Evolutionary conservation across 2,329 filamentous ascomycete genomes (phyloP).

Genomic region (Tricladium varicosporioides): DNA sequence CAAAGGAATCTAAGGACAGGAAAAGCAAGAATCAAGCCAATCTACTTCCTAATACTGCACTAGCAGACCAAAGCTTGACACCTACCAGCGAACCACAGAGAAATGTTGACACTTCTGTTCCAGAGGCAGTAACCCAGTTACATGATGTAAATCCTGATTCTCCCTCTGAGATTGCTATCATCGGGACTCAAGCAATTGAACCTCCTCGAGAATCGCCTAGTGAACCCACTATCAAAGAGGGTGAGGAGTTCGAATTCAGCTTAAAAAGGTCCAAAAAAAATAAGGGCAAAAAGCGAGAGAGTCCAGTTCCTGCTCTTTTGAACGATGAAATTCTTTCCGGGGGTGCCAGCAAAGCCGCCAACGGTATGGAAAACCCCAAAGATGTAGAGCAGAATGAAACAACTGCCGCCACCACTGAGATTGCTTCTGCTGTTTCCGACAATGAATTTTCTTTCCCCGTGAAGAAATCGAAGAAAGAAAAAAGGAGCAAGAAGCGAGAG

Average conservation of each 20-base stretch:
- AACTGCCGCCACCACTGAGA: background rate
- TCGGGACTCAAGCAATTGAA: background rate
- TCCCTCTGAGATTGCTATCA: no score
- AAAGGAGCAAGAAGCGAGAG: slow-evolving; percentile 33
- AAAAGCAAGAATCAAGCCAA: background rate
- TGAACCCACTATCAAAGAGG: background rate
- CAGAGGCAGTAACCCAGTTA: background rate
- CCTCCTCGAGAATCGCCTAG: background rate
- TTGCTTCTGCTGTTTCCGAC: background rate
- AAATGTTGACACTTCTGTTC: background rate
- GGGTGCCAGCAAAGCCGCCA: background rate
- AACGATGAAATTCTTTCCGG: background rate
- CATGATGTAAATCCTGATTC: no score
- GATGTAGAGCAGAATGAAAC: background rate
- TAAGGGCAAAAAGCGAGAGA: slow-evolving; percentile 6
- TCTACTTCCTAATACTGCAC: no score
- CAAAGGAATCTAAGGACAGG: background rate
- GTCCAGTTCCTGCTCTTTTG: background rate
- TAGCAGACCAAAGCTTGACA: no score
- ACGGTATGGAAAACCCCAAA: background rate
- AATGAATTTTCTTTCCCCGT: slow-evolving; percentile 25
- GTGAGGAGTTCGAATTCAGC: background rate
- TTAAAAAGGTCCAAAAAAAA: slow-evolving; percentile 6
- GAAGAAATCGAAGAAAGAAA: slow-evolving; percentile 36
- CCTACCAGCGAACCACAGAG: no score